Evolutionary conservation across 768 basidiomycete species (phyloP).

Genomic region (Russula abietina): DNA sequence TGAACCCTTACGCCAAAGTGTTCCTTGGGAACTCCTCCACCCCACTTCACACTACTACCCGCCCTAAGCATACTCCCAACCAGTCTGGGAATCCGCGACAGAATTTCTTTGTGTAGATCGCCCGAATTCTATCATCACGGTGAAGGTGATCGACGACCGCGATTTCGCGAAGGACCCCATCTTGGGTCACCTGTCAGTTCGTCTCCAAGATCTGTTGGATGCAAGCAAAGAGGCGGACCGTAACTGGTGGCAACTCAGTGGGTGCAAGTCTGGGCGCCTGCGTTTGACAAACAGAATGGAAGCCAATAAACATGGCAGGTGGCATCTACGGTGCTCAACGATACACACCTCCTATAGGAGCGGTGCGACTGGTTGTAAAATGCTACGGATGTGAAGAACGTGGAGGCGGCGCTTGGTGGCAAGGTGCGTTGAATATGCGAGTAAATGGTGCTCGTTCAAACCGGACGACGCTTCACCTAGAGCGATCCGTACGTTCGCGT

Average conservation of each 20-base stretch:
- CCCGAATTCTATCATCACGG: constrained; percentile 53
- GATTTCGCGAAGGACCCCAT: constrained; percentile 80
- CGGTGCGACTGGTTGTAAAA: constrained; percentile 80
- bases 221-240: constrained; percentile 57
- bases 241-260: constrained; percentile 90
- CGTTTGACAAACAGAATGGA: constrained; percentile 87
- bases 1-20: constrained; percentile 79
- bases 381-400: constrained; percentile 92
- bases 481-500: constrained; percentile 94
- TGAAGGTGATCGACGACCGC: constrained; percentile 84
- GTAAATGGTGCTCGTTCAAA: neutral
- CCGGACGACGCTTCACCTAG: constrained; percentile 32
- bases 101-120: constrained; percentile 92
- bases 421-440: constrained; percentile 46
- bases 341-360: constrained; percentile 88
- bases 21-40: constrained; percentile 47
- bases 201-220: constrained; percentile 70
- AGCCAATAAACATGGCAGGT: constrained; percentile 94
- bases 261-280: constrained; percentile 69
- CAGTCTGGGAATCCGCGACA: constrained; percentile 82
- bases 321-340: constrained; percentile 74
- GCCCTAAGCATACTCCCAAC: constrained; percentile 81
- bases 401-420: constrained; percentile 84
- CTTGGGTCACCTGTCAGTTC: constrained; percentile 72
- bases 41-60: constrained; percentile 54